Evolutionary conservation across 2,329 filamentous ascomycete genomes (phyloP).

Genomic region (Epichloe hybrida): DNA sequence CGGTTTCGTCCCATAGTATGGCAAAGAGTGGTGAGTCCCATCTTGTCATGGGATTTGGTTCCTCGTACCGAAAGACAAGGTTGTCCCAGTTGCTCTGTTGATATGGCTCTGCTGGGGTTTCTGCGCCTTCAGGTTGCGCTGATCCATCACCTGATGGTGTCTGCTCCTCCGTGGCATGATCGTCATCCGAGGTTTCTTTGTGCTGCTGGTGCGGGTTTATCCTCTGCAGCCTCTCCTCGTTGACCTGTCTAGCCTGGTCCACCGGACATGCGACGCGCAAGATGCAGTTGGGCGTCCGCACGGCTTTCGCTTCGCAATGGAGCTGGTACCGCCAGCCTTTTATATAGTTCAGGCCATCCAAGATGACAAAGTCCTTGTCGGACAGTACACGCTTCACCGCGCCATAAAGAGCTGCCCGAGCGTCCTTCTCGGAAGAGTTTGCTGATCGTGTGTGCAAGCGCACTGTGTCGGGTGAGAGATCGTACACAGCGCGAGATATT

Average conservation of each 20-base stretch:
- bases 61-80: constrained; percentile 69
- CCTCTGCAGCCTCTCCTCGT: constrained; percentile 40
- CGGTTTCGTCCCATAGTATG: constrained; percentile 61
- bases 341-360: constrained; percentile 77
- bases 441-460: constrained; percentile 53
- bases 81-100: constrained; percentile 57
- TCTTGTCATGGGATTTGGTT: constrained; percentile 71
- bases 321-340: constrained; percentile 83
- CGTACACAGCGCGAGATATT: constrained; percentile 58
- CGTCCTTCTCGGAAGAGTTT: constrained; percentile 68
- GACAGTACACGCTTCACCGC: constrained; percentile 66
- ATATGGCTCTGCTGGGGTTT: constrained; percentile 27
- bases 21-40: constrained; percentile 80
- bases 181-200: constrained; percentile 1
- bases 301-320: constrained; percentile 71
- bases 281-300: constrained; percentile 62
- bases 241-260: constrained; percentile 41
- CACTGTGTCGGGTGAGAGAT: constrained; percentile 38
- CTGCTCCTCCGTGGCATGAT: constrained; percentile 4
- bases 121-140: not conserved
- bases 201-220: not conserved
- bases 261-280: constrained; percentile 48
- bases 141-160: not conserved
- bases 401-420: constrained; percentile 60
- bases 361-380: constrained; percentile 61